Percentiles rank a stretch among this genome's conserved stretches.
These are phyloP conservation scores for Beta macrorhiza DNA, from an alignment of 179 eudicot genomes.

Conservation along the genomic window DNA sequence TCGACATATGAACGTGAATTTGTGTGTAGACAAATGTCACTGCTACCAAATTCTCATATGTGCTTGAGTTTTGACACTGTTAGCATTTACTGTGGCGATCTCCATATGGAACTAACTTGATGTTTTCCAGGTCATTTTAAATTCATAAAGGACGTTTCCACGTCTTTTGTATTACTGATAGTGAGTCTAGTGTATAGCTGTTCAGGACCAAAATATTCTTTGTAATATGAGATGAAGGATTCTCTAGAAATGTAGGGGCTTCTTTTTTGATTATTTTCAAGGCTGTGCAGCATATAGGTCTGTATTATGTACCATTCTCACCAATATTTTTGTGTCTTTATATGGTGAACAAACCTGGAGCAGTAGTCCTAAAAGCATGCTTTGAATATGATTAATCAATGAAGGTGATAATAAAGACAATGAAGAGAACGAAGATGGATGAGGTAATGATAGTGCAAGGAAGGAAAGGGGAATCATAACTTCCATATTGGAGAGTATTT, in stretches of 20 bases:
- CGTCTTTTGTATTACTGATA: neutral
- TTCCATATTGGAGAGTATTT: too few species aligned
- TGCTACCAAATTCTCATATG: neutral
- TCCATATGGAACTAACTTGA: neutral
- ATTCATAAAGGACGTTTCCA: neutral
- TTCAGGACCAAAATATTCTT: neutral
- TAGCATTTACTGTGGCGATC: neutral
- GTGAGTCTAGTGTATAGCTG: neutral
- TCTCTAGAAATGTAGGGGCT: neutral
- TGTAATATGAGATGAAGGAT: neutral
- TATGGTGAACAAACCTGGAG: slow-evolving; percentile 4
- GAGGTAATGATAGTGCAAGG: too few species aligned
- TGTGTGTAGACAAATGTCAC: neutral
- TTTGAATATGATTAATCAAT: too few species aligned
- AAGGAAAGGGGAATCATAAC: too few species aligned
- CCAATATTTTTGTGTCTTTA: neutral
- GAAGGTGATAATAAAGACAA: too few species aligned
- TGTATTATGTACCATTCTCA: neutral
- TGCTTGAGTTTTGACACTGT: neutral
- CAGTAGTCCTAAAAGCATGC: neutral
- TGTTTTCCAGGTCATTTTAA: neutral
- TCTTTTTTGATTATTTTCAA: neutral
- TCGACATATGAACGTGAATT: slow-evolving; percentile 8
- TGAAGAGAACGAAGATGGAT: too few species aligned
- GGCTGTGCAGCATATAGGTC: neutral